Evolutionary conservation across 2,329 filamentous ascomycete genomes (phyloP).

Genomic region (Botrytis deweyae): DNA sequence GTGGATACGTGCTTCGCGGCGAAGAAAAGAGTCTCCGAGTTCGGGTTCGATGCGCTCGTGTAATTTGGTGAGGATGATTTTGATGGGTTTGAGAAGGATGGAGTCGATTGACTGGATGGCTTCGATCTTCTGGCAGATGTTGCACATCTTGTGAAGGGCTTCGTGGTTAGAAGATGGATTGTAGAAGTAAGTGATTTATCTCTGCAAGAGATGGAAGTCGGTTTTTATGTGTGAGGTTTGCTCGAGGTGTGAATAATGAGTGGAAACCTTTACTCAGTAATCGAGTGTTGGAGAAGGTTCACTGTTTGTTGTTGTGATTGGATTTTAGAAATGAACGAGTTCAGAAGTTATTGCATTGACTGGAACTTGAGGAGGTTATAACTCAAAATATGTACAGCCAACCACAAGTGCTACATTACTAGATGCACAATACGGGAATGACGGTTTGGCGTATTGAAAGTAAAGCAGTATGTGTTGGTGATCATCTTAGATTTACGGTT

Average conservation of each 20-base stretch:
- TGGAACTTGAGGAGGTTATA: background rate
- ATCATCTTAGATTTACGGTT: background rate
- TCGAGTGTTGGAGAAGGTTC: background rate
- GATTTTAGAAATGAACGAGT: background rate
- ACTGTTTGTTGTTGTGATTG: background rate
- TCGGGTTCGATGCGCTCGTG: background rate
- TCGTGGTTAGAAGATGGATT: background rate
- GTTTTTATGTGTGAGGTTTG: background rate
- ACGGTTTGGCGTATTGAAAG: background rate
- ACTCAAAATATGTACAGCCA: too few relatives aligned
- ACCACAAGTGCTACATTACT: too few relatives aligned
- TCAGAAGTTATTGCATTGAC: background rate
- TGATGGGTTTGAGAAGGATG: background rate
- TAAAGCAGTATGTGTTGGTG: background rate
- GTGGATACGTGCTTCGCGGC: slow-evolving; percentile 1
- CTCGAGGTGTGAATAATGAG: background rate
- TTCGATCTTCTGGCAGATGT: background rate
- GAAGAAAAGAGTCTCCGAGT: background rate
- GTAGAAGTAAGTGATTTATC: too few relatives aligned
- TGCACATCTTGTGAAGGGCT: background rate
- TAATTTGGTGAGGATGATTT: background rate
- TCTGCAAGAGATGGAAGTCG: background rate
- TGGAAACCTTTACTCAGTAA: background rate
- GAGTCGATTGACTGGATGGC: background rate
- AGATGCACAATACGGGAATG: background rate